Evolutionary conservation across 164 flowering plant species (phyloP).

Genomic region (Warburgia ugandensis): DNA sequence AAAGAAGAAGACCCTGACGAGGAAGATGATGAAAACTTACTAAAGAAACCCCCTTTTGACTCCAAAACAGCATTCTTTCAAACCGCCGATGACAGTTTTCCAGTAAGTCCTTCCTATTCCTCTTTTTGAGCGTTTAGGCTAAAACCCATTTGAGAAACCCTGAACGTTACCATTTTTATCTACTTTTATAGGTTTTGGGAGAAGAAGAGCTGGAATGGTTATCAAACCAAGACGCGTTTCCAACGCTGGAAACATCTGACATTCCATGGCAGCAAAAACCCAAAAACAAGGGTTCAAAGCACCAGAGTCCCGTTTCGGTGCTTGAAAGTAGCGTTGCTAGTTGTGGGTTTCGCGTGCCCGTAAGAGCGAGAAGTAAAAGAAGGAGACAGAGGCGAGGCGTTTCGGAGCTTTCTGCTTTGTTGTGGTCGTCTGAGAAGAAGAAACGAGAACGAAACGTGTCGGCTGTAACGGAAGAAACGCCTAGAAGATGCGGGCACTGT

Average conservation of each 20-base stretch:
- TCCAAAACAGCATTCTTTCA: constrained; percentile 1
- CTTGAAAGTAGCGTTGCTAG: constrained; percentile 36
- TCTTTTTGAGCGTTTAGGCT: constrained; percentile 3
- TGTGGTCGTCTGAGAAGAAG: constrained; percentile 18
- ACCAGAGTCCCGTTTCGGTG: constrained; percentile 56
- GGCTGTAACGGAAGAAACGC: constrained; percentile 9
- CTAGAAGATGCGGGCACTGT: constrained; percentile 75
- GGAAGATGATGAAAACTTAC: constrained; percentile 9
- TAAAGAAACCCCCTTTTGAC: background rate
- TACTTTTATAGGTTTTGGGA: background rate
- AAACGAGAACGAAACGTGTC: background rate
- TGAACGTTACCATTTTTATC: background rate
- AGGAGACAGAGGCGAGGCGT: constrained; percentile 19
- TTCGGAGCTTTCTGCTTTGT: constrained; percentile 9
- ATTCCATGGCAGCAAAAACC: constrained; percentile 19
- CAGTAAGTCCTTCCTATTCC: constrained; percentile 13
- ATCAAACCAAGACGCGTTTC: constrained; percentile 64
- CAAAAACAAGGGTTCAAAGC: constrained; percentile 20
- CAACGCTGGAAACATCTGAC: constrained; percentile 48
- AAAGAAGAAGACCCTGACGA: constrained; percentile 14
- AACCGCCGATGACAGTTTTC: constrained; percentile 7
- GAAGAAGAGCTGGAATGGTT: constrained; percentile 82
- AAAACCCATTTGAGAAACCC: background rate
- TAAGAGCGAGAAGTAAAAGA: constrained; percentile 41
- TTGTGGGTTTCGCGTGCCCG: constrained; percentile 35